phyloP scores from a whole-genome alignment of 345 rosid species.

The Isatis tinctoria region DNA sequence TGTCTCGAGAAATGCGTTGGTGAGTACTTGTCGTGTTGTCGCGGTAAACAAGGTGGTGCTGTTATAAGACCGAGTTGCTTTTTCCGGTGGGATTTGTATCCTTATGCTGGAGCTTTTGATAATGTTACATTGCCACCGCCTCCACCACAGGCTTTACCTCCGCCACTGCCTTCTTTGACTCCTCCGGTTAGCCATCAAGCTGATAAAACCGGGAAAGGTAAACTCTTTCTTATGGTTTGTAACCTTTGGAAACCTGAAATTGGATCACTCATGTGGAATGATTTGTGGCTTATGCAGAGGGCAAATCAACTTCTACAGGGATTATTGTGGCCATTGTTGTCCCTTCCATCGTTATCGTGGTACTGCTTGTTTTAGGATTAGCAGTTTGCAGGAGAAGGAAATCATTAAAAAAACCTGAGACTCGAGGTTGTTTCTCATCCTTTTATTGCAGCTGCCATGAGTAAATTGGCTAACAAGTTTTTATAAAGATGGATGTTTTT shows the following conservation, averaged over 20 bases:
- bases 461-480: not conserved
- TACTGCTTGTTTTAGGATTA: not conserved
- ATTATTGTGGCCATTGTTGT: not conserved
- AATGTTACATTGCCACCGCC: not conserved
- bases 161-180: not conserved
- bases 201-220: constrained; percentile 6
- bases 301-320: not conserved
- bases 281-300: not conserved
- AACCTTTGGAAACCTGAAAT: not conserved
- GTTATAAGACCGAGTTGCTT: constrained; percentile 18
- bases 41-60: constrained; percentile 4
- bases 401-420: not conserved
- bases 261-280: not conserved
- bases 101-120: constrained; percentile 25
- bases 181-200: not conserved
- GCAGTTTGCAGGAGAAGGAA: not conserved
- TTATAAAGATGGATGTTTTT: not conserved
- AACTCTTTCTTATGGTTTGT: not conserved
- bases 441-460: not conserved
- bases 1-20: not conserved
- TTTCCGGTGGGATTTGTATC: constrained; percentile 27
- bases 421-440: not conserved
- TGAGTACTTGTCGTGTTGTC: constrained; percentile 14
- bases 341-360: not conserved
- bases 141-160: not conserved